Percentiles rank a stretch among this genome's conserved stretches.
These are phyloP conservation scores for Boletus huronensis DNA, from an alignment of 768 basidiomycete species.

Conservation along the genomic window DNA sequence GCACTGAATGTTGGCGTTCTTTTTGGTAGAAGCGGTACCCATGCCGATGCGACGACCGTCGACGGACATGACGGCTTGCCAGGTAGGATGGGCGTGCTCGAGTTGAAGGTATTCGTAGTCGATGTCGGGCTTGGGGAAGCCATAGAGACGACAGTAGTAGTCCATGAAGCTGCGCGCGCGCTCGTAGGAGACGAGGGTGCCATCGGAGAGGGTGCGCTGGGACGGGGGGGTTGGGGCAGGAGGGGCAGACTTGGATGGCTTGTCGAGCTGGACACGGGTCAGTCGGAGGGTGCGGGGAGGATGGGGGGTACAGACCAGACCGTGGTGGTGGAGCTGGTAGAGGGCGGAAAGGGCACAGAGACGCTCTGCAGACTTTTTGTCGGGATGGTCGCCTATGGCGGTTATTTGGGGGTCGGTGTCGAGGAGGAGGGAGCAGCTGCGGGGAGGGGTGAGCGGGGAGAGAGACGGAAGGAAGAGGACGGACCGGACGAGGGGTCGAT, in stretches of 20 bases:
- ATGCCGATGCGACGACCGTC: slow-evolving; percentile 79
- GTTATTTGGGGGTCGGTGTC: slow-evolving; percentile 37
- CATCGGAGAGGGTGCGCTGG: slow-evolving; percentile 53
- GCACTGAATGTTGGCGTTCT: slow-evolving; percentile 63
- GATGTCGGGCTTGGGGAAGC: slow-evolving; percentile 71
- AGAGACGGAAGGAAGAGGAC: neutral
- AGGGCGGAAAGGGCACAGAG: slow-evolving; percentile 75
- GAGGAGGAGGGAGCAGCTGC: slow-evolving; percentile 25
- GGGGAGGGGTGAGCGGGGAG: slow-evolving; percentile 4
- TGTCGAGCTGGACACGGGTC: slow-evolving; percentile 26
- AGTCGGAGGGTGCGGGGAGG: neutral
- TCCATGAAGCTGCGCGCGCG: slow-evolving; percentile 89
- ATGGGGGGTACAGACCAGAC: slow-evolving; percentile 50
- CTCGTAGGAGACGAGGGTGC: slow-evolving; percentile 60
- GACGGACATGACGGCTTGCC: slow-evolving; percentile 78
- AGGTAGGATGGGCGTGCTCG: slow-evolving; percentile 31
- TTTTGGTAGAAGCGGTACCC: slow-evolving; percentile 67
- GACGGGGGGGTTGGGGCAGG: neutral
- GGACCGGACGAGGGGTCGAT: slow-evolving; percentile 21
- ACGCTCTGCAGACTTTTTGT: slow-evolving; percentile 63
- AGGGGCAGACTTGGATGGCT: slow-evolving; percentile 19
- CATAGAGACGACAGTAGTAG: slow-evolving; percentile 82
- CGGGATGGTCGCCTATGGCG: slow-evolving; percentile 59
- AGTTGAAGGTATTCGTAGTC: slow-evolving; percentile 41
- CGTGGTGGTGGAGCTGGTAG: slow-evolving; percentile 61